A percentile compares a stretch with the other conserved stretches of the same genome.
Conservation (phyloP, 306 rosid genomes). For the Corylus avellana region DNA sequence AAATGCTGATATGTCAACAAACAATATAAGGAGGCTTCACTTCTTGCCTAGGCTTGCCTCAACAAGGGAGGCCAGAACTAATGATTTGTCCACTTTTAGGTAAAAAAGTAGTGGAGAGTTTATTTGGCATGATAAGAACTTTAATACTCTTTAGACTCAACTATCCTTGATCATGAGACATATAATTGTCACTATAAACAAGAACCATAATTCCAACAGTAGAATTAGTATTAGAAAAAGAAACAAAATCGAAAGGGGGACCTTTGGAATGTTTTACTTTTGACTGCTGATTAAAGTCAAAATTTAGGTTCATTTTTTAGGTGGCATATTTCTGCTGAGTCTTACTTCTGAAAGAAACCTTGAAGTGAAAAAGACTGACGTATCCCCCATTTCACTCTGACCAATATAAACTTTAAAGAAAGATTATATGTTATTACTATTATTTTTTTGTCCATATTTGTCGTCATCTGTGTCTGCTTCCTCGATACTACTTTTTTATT, state of each 20-base stretch:
- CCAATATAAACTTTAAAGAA: neutral
- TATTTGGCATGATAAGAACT: neutral
- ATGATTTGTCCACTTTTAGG: neutral
- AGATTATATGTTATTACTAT: neutral
- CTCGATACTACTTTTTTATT: neutral
- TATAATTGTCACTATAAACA: neutral
- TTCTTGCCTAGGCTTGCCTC: neutral
- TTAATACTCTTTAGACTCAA: neutral
- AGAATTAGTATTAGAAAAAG: neutral
- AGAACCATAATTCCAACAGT: neutral
- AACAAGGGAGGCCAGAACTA: neutral
- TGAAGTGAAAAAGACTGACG: neutral
- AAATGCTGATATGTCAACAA: neutral
- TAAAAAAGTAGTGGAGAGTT: neutral
- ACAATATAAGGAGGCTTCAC: neutral
- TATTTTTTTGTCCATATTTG: neutral
- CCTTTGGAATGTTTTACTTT: neutral
- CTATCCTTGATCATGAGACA: neutral
- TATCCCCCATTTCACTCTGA: neutral
- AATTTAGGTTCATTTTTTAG: neutral
- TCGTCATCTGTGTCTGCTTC: neutral
- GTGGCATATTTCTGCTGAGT: neutral
- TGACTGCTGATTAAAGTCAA: neutral
- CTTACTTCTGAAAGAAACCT: neutral
- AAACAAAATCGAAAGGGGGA: too few species aligned